Percentiles rank a stretch among this genome's conserved stretches.
phyloP scores from a whole-genome alignment of 805 yeast genomes.

The Kodamaea restingae region DNA sequence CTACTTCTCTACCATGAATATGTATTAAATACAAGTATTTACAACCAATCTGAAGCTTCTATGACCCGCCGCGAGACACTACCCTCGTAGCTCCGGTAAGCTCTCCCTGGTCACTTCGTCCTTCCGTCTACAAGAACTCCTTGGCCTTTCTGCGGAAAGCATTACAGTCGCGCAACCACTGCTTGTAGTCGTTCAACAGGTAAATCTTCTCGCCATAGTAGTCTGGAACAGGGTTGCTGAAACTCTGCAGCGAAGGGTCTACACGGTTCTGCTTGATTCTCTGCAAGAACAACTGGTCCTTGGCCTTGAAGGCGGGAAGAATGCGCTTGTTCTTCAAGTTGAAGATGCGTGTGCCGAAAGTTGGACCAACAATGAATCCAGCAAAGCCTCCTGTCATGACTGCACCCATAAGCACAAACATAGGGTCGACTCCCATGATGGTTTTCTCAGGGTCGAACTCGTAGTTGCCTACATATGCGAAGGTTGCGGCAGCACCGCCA shows the following conservation, averaged over 20 bases:
- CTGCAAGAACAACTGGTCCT: conserved; percentile 70
- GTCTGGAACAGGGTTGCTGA: conserved; percentile 96
- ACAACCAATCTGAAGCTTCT: too few species aligned
- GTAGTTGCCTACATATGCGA: conserved; percentile 71
- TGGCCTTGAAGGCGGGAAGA: conserved; percentile 47
- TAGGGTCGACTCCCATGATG: conserved; percentile 86
- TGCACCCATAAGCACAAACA: conserved; percentile 72
- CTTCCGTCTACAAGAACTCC: conserved; percentile 57
- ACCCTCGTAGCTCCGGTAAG: too few species aligned
- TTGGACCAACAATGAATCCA: conserved; percentile 83
- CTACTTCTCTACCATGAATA: too few species aligned
- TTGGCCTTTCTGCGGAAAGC: conserved; percentile 80
- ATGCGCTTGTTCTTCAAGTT: conserved; percentile 46
- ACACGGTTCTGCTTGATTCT: conserved; percentile 78
- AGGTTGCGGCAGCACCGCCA: conserved; percentile 61
- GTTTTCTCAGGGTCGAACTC: conserved; percentile 86
- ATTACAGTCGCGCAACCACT: conserved; percentile 94
- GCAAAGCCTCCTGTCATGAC: conserved; percentile 66
- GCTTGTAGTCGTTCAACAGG: conserved; percentile 79
- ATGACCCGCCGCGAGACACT: too few species aligned
- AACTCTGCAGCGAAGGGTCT: conserved; percentile 86
- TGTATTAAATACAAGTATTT: too few species aligned
- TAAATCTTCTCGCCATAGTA: conserved; percentile 96
- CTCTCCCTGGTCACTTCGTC: too few species aligned
- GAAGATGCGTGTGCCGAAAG: conserved; percentile 67